Evolutionary conservation across 2,329 filamentous ascomycete genomes (phyloP).

Genomic region (Paramyrothecium roridum): DNA sequence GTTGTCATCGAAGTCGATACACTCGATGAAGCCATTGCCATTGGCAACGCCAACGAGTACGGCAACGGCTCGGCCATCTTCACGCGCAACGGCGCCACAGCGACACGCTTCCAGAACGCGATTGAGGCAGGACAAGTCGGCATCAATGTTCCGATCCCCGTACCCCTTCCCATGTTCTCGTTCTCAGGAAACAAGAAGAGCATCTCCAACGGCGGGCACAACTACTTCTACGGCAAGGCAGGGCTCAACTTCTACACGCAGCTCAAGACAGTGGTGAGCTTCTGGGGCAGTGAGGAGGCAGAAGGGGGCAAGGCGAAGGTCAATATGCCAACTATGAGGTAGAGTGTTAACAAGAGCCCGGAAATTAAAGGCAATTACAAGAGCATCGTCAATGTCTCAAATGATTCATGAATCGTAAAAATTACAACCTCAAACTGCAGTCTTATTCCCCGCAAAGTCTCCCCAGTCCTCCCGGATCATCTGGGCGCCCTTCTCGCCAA

Average conservation of each 20-base stretch:
- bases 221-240: slow-evolving; percentile 70
- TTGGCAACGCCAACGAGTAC: slow-evolving; percentile 26
- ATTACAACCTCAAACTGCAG: not conserved
- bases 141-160: slow-evolving; percentile 20
- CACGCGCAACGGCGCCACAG: slow-evolving; percentile 24
- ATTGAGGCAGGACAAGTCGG: slow-evolving; percentile 23
- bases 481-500: not conserved
- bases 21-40: slow-evolving; percentile 27
- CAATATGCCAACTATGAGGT: not conserved
- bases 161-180: slow-evolving; percentile 21
- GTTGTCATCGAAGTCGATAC: slow-evolving; percentile 28
- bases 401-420: too few species aligned
- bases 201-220: slow-evolving; percentile 64
- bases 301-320: not conserved
- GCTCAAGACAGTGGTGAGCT: slow-evolving; percentile 69
- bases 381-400: too few species aligned
- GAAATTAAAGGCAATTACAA: not conserved
- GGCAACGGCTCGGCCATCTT: slow-evolving; percentile 32
- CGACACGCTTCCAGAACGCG: slow-evolving; percentile 24
- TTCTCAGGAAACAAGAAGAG: slow-evolving; percentile 52
- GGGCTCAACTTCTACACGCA: slow-evolving; percentile 71
- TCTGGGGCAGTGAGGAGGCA: slow-evolving; percentile 66
- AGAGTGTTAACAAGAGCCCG: not conserved
- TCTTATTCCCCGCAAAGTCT: not conserved
- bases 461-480: slow-evolving; percentile 1